A percentile compares a stretch with the other conserved stretches of the same genome.
Evolutionary conservation across 1,284 basidiomycete genomes (phyloP).

Genomic region (Cryptococcus maquisensis): DNA sequence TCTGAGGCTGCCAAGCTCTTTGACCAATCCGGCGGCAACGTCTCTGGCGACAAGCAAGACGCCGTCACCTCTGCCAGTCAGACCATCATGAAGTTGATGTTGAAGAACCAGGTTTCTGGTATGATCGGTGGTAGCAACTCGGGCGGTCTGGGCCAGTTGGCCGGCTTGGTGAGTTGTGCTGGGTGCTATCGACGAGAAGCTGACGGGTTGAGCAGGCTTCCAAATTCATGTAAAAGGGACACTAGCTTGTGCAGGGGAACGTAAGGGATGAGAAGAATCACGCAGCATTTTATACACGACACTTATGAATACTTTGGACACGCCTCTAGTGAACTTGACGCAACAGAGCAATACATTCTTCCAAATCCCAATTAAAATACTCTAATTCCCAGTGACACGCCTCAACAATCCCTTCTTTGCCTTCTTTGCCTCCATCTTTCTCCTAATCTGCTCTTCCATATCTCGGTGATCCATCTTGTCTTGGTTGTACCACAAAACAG

Average conservation of each 20-base stretch:
- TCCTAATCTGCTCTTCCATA: constrained; percentile 64
- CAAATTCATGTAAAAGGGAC: constrained; percentile 16
- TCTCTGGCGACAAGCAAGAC: constrained; percentile 68
- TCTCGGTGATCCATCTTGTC: constrained; percentile 70
- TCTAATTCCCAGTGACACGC: constrained; percentile 5
- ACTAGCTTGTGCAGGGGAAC: background rate
- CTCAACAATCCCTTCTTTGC: constrained; percentile 6
- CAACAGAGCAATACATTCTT: too few species aligned
- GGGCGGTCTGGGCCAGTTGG: constrained; percentile 59
- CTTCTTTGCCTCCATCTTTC: constrained; percentile 36
- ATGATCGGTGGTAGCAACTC: constrained; percentile 59
- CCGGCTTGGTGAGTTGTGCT: constrained; percentile 54
- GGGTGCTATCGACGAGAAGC: background rate
- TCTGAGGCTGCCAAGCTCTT: constrained; percentile 62
- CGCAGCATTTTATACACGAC: background rate
- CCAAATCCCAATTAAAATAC: too few species aligned
- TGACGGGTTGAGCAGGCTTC: constrained; percentile 4
- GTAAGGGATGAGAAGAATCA: background rate
- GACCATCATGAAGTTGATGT: constrained; percentile 77
- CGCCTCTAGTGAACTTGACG: too few species aligned
- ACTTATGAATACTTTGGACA: background rate
- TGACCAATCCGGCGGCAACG: constrained; percentile 62
- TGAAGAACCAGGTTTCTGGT: constrained; percentile 47
- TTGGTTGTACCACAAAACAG: constrained; percentile 76
- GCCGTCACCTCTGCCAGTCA: constrained; percentile 74